Base-by-base conservation (phyloP, 2,329 filamentous ascomycete genomes). In the Neopestalotiopsis rosae region DNA sequence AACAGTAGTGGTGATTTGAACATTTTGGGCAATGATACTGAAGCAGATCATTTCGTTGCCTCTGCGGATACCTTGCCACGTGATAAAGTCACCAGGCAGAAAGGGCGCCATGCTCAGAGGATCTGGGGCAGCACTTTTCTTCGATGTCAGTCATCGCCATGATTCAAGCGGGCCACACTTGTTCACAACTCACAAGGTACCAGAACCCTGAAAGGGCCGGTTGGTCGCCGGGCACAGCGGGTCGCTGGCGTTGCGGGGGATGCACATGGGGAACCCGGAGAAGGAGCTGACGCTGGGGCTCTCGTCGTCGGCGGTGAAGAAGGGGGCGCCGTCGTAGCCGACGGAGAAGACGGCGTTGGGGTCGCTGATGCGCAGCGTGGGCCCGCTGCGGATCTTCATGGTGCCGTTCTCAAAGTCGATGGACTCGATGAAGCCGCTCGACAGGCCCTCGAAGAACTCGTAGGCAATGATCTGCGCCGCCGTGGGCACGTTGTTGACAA, bases 241-340 rank as follows among this genome's bases (percentile, higher is more conserved):
- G 34, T 82, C 80, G 1, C 76, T 77, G 30, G 75, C 68, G 28
- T 80, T 81, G 17, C 85, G 78, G 0, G 83, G 84, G 20, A 87
- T 82, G 68, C 85, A 87, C 84, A 87, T 86, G 1, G 85, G 85
- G 65, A 86, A 86, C 0, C 85, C 85, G 17, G 81, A 82, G 72
- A 84, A 85, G 2, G 82, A 80, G 1, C 78, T 79, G 61, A 86
- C 79, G 59, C 80, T 82, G 0, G 85, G 85, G 69, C 81, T 87
- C 68, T 82, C 77, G 67, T 85, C 84, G 70, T 87, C 85, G 1
- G 83, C 83, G 0, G 83, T 82, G 75, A 85, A 85, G 68, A 81
- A 79, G 0, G 81, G 81, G 5, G 75, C 71, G 0, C 69, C 74
- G 9, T 67, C 75, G 69, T 80, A 82, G 1, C 77, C 79, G 4